Evolutionary conservation across 176 grass and related monocot genomes (phyloP).

Genomic region (Bonia amplexicaulis): DNA sequence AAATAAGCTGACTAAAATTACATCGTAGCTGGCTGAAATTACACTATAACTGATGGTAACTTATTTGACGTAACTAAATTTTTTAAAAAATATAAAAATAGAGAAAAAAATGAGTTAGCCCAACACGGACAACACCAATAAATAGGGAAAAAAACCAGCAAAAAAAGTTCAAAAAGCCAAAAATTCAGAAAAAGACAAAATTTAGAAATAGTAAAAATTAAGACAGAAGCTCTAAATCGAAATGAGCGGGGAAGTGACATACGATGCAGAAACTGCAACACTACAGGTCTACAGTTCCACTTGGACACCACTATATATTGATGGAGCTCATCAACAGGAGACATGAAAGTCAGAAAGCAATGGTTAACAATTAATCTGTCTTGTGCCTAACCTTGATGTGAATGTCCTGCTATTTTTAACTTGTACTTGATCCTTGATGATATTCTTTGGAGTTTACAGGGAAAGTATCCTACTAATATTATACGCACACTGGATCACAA

Average conservation of each 20-base stretch:
- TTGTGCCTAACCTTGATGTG: constrained; percentile 22
- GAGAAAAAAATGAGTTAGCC: too few species aligned
- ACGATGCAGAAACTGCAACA: neutral
- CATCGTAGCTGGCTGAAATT: too few species aligned
- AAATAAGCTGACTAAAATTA: too few species aligned
- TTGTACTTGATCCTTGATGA: neutral
- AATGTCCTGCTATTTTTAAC: neutral
- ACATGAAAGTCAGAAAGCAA: neutral
- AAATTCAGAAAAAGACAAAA: too few species aligned
- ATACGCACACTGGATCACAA: neutral
- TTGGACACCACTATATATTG: neutral
- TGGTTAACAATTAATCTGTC: neutral
- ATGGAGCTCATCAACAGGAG: neutral
- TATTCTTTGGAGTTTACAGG: neutral
- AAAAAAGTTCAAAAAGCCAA: too few species aligned
- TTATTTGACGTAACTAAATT: too few species aligned
- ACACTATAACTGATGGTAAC: too few species aligned
- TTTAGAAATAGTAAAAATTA: too few species aligned
- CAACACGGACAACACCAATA: too few species aligned
- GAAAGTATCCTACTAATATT: neutral
- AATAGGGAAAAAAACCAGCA: too few species aligned
- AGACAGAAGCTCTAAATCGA: too few species aligned
- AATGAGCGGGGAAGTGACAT: neutral
- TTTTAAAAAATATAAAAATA: too few species aligned
- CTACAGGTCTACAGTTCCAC: neutral